Evolutionary conservation across 345 rosid species (phyloP).

Genomic region (Odontarrhena argentea): DNA sequence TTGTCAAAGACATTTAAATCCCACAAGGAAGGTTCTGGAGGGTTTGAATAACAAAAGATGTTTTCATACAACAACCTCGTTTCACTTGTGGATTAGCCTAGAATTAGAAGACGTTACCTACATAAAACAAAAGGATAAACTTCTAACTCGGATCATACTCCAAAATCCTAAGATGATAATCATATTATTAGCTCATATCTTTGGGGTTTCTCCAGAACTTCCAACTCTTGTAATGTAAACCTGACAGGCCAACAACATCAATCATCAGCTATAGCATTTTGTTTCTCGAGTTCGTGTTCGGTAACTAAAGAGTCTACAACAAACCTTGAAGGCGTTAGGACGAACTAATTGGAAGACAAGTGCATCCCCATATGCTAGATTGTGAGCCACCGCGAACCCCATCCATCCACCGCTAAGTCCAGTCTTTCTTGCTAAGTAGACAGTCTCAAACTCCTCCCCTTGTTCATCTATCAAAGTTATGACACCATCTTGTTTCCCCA

Average conservation of each 20-base stretch:
- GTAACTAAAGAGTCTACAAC: constrained; percentile 3
- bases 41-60: too few species aligned
- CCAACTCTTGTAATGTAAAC: constrained; percentile 36
- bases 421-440: constrained; percentile 64
- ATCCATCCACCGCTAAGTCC: constrained; percentile 98
- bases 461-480: constrained; percentile 64
- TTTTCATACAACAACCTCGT: too few species aligned
- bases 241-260: constrained; percentile 9
- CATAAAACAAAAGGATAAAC: constrained; percentile 17
- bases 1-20: too few species aligned
- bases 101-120: constrained; percentile 24
- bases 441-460: constrained; percentile 51
- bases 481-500: constrained; percentile 52
- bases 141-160: neutral
- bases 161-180: neutral
- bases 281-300: neutral
- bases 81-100: constrained; percentile 2
- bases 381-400: constrained; percentile 66
- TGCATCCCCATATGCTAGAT: constrained; percentile 78
- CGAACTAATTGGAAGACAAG: constrained; percentile 74
- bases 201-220: constrained; percentile 23
- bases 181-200: constrained; percentile 2
- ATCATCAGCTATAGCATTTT: constrained; percentile 11
- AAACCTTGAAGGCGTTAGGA: constrained; percentile 68
- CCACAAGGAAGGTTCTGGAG: too few species aligned